phyloP scores from a whole-genome alignment of 2,329 filamentous ascomycete species.

The Venturia aucupariae region DNA sequence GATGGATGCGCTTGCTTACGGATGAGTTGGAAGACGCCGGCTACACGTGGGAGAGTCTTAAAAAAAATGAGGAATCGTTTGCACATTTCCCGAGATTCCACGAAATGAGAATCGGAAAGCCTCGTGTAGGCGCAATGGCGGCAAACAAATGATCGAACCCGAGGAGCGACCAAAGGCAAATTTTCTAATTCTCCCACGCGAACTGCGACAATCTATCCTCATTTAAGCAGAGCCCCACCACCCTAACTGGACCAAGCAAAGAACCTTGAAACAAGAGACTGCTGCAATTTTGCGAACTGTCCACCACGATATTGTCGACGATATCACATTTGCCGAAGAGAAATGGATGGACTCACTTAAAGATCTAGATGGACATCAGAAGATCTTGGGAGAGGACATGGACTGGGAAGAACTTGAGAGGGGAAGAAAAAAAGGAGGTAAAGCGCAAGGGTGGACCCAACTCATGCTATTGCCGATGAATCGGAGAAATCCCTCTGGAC shows the following conservation, averaged over 20 bases:
- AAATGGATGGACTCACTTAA: too few relatives aligned
- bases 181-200: background rate
- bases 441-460: too few relatives aligned
- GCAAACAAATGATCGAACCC: background rate
- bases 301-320: too few relatives aligned
- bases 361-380: too few relatives aligned
- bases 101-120: background rate
- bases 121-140: background rate
- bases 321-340: too few relatives aligned
- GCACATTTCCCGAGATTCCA: background rate
- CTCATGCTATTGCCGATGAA: too few relatives aligned
- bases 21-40: background rate
- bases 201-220: background rate
- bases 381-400: too few relatives aligned
- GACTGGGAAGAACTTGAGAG: too few relatives aligned
- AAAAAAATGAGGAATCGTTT: background rate
- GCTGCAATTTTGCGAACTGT: background rate
- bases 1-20: background rate
- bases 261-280: background rate
- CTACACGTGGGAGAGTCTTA: conserved; percentile 12
- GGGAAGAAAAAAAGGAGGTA: too few relatives aligned
- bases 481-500: too few relatives aligned
- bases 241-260: background rate
- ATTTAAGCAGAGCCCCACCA: background rate
- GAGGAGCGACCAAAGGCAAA: background rate